Evolutionary conservation across 2,329 filamentous ascomycete genomes (phyloP), one percentile per base, ranked within the genome.

Genomic region (Exophiala spinifera): DNA sequence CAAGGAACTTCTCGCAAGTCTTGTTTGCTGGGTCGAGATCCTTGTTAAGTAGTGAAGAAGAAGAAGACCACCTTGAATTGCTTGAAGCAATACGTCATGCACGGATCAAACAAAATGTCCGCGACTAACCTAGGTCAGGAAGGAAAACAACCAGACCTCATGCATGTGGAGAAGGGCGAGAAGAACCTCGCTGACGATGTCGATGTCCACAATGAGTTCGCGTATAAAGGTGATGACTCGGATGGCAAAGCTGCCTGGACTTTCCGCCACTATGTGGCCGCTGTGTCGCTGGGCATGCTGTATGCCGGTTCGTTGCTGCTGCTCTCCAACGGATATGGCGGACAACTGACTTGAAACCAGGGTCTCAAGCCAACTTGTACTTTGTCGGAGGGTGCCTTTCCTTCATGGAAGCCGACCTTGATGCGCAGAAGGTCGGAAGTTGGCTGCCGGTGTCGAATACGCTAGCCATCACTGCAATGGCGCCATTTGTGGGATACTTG

Each of bases 341-440:
- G n/a, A n/a, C n/a, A 14, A 4, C 15, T 17, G 14, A 37, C 34
- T 10, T 17, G 10, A 5, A 4, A 19, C 20, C 61, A 79, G 54
- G 54, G 6, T 57, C 54, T 7, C 54, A 57, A 28, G 50, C 49
- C 17, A 20, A 44, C 14, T 45, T 57, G 8, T 57, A 57, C 39
- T 49, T 57, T 13, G 28, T 49, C 1, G 54, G 49, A 3, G 54
- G 49, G 6, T 49, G 17, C 10, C 46, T 56, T 4, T 28, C 21
- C 21, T 56, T 33, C 23, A 49, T 57, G n/a, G n/a, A 47, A 36
- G 37, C 21, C 3, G 44, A 49, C 17, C 31, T 57, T n/a, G 50
- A 46, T 11, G 49, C 44, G 6, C 15, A 15, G n/a, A 31, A 33
- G 5, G 25, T 11, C 4, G 20, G 20, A 1, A 31, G 43, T 10